Evolutionary conservation across 768 basidiomycete species (phyloP), one percentile per base, ranked within the genome.

Genomic region (Pholiota microspora): DNA sequence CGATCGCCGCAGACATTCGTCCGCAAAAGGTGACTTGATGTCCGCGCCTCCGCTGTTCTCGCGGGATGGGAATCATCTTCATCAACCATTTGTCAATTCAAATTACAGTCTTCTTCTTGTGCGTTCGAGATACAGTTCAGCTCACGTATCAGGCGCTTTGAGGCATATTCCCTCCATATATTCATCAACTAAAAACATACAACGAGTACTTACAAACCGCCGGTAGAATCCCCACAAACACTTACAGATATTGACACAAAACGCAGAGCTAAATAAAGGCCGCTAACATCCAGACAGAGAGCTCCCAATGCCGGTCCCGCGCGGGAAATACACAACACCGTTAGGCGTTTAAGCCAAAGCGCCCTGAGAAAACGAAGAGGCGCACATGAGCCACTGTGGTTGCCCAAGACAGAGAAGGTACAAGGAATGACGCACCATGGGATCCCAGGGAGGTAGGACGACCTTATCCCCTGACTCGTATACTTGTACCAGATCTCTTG

Each of bases 391-490:
- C 16, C 49, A 5, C 28, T 25, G 18, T 28, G 29, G 29, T 51
- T 27, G 18, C 16, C 24, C 27, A 49, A 47, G 10, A 18, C 4
- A n/a, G 10, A 47, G 18, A 52, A 31, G 29, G 29, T 12, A n/a
- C n/a, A n/a, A n/a, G n/a, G n/a, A 35, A 27, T 54, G 18, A 68
- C 79, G 40, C 53, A 86, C 91, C 89, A 93, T 88, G 3, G 92
- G 91, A 69, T 98, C 95, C 94, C 94, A 98, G 28, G 89, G 80
- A 2, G 92, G 86, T n/a, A 97, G 73, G 23, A 90, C 84, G 18
- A 80, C 69, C 58, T 74, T 71, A 29, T 92, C 76, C 2, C 78
- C 84, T 7, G 76, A 68, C 62, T 98, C 92, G 54, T 82, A 88
- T 13, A 98, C 83, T 64, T 86, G 82, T 28, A 90, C 84, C 52